phyloP scores from a whole-genome alignment of 2,329 filamentous ascomycete genomes.

The Trichocomaceae sp. region DNA sequence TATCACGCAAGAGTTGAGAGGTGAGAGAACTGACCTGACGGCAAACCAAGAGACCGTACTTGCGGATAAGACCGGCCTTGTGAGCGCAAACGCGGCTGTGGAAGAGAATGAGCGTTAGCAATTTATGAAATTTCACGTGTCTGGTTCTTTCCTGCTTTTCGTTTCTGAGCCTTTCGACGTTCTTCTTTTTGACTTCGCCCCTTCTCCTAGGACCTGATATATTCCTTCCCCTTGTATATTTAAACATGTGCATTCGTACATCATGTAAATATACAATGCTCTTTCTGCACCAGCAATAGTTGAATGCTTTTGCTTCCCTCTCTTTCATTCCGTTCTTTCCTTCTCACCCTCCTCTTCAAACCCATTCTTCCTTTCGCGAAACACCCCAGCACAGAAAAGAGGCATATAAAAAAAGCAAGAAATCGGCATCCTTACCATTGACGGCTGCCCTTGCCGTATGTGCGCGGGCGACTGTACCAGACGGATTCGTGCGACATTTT shows the following conservation, averaged over 20 bases:
- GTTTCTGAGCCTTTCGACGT: neutral
- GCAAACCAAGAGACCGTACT: conserved; percentile 80
- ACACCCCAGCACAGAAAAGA: neutral
- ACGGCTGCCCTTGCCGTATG: conserved; percentile 85
- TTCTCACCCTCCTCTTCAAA: neutral
- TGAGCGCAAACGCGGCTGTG: conserved; percentile 79
- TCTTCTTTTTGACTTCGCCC: neutral
- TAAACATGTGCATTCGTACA: neutral
- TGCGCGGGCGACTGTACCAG: conserved; percentile 98
- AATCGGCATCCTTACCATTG: conserved; percentile 63
- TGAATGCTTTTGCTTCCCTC: neutral
- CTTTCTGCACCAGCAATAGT: neutral
- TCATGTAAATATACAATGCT: neutral
- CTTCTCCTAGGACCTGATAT: conserved; percentile 17
- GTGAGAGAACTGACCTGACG: conserved; percentile 13
- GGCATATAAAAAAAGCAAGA: conserved; percentile 12
- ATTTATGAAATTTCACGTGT: neutral
- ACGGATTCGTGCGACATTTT: conserved; percentile 90
- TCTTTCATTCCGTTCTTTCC: neutral
- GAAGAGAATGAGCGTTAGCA: conserved; percentile 13
- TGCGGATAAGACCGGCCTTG: conserved; percentile 98
- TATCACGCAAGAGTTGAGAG: neutral
- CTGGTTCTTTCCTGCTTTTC: neutral
- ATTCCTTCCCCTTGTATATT: neutral
- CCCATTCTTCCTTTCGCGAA: neutral